phyloP scores from a whole-genome alignment of 2,329 filamentous ascomycete genomes.

The Sporothrix curviconia region DNA sequence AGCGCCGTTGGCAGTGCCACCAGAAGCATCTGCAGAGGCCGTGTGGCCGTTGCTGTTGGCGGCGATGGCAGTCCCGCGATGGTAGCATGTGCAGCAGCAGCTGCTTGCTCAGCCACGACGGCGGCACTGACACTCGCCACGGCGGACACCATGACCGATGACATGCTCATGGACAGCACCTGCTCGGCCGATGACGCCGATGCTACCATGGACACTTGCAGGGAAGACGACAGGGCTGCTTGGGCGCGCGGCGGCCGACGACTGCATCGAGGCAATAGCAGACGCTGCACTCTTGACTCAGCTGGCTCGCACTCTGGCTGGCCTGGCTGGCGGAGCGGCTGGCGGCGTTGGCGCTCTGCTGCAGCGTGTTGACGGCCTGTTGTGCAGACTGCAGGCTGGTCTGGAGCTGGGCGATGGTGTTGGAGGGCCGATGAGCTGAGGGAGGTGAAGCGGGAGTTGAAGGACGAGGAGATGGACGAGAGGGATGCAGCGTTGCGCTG shows the following conservation, averaged over 20 bases:
- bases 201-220: background rate
- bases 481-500: background rate
- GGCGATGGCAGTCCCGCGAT: background rate
- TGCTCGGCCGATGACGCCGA: background rate
- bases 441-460: slow-evolving; percentile 11
- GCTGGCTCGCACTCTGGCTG: background rate
- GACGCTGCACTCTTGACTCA: no score
- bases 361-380: background rate
- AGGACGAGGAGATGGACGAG: slow-evolving; percentile 11
- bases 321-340: slow-evolving; percentile 1
- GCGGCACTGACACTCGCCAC: slow-evolving; percentile 7
- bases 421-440: slow-evolving; percentile 11
- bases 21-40: background rate
- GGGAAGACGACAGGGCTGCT: background rate
- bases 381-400: slow-evolving; percentile 13
- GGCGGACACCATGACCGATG: background rate
- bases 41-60: background rate
- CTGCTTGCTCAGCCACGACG: background rate
- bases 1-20: background rate
- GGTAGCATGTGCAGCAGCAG: background rate
- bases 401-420: slow-evolving; percentile 6
- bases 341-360: slow-evolving; percentile 4
- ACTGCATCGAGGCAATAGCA: background rate
- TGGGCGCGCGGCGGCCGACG: slow-evolving; percentile 6
- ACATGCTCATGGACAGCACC: slow-evolving; percentile 3